A percentile compares a stretch with the other conserved stretches of the same genome.
phyloP scores from a whole-genome alignment of 495 filamentous ascomycete species.

The Aspergillus sparsus region DNA sequence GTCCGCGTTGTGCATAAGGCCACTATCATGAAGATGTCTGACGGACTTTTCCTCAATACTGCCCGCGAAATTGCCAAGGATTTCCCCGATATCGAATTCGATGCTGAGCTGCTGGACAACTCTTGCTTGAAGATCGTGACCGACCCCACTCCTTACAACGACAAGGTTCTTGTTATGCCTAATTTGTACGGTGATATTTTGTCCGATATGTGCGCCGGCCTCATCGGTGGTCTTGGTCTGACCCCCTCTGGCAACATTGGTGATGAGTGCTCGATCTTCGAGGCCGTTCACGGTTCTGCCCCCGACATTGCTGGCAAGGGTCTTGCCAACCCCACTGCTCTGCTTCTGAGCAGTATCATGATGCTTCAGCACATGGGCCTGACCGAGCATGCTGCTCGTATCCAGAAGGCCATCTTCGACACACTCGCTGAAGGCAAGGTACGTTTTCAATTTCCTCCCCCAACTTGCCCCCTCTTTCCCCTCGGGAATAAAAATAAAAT shows the following conservation, averaged over 20 bases:
- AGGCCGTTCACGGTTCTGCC: conserved; percentile 97
- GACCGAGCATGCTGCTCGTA: conserved; percentile 76
- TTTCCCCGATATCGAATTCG: conserved; percentile 91
- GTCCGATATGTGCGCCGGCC: conserved; percentile 98
- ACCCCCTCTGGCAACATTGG: conserved; percentile 98
- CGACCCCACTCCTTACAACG: conserved; percentile 91
- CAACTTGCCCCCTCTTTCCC: no score
- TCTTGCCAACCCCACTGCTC: conserved; percentile 92
- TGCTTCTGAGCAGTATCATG: conserved; percentile 92
- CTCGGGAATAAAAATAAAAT: no score
- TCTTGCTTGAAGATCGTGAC: conserved; percentile 97
- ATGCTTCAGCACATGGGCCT: conserved; percentile 99
- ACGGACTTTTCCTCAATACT: conserved; percentile 92
- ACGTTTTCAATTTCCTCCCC: conserved; percentile 22
- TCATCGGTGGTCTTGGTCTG: conserved; percentile 95
- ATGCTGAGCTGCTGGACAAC: conserved; percentile 97
- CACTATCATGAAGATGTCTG: conserved; percentile 99
- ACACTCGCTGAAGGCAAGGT: conserved; percentile 94
- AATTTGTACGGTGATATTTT: conserved; percentile 99
- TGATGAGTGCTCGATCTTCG: conserved; percentile 98
- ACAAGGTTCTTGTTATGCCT: conserved; percentile 99
- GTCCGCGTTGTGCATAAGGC: conserved; percentile 98
- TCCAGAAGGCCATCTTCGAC: conserved; percentile 92
- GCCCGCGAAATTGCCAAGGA: conserved; percentile 86
- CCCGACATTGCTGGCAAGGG: conserved; percentile 97